Evolutionary conservation across 352 stramenopile species (phyloP), one percentile per base, ranked within the genome.

Genomic region (Phytopythium ostracodes): DNA sequence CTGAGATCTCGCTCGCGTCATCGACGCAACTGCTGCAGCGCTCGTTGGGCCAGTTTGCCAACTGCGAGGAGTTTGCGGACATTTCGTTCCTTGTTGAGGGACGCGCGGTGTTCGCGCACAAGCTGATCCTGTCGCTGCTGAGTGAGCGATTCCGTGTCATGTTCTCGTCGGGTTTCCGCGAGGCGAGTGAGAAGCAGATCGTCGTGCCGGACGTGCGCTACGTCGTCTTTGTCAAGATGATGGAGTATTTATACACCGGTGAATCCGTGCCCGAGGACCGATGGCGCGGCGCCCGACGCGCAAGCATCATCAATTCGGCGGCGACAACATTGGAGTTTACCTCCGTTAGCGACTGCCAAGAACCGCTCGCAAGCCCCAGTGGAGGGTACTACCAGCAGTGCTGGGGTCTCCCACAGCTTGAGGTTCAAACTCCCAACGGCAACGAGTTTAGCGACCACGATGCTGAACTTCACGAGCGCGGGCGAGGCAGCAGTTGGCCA

Each of bases 61-160:
- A 98, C 67, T 84, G 87, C 56, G 82, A 96, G 46, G 87, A 97
- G 64, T 98, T 98, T 65, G 93, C 92, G 9, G 95, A 98, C 65
- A 96, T 98, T 56, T 98, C 89, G 6, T 98, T 99, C 68, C 63
- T 98, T 17, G 93, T 99, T 0, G 94, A 99, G 77, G 94, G 93
- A 9, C 78, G 81, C 53, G 80, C 91, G 25, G 81, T 99, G 22
- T 97, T 94, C 59, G 96, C 82, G 31, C 95, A 98, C 79, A 98
- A 98, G 51, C 73, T 99, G 42, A 90, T 98, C 12, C 63, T 99
- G 38, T 97, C 91, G 25, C 77, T 96, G 10, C 73, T 96, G 18
- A 98, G 92, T 42, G 92, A 97, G 60, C 93, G 89, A 22, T 99
- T 98, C 67, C 82, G 92, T 51, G 90, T 88, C 24, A 98, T 98